Evolutionary conservation across 257 asterid genomes (phyloP).

Genomic region (Vinca minor): DNA sequence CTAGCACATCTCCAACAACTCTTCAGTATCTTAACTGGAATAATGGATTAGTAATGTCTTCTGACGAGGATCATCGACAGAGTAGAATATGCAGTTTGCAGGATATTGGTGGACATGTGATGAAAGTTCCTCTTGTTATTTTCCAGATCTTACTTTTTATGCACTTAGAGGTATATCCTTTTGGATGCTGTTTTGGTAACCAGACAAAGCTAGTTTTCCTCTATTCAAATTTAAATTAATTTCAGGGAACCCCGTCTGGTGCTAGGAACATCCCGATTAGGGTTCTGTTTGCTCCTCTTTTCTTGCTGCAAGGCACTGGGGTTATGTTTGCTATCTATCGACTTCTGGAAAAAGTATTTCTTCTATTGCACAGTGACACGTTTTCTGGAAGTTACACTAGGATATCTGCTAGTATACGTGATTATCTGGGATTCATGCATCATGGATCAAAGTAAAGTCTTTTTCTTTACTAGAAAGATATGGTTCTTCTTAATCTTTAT

Average conservation of each 20-base stretch:
- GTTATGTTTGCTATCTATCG: conserved; percentile 61
- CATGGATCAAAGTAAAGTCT: conserved; percentile 71
- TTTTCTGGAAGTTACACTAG: conserved; percentile 48
- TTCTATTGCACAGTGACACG: conserved; percentile 29
- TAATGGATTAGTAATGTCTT: conserved; percentile 39
- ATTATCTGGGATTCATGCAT: conserved; percentile 62
- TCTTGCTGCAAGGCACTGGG: conserved; percentile 85
- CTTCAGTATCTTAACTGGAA: conserved; percentile 43
- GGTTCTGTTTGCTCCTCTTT: conserved; percentile 72
- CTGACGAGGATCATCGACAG: conserved; percentile 58
- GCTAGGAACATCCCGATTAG: conserved; percentile 62
- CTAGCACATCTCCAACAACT: conserved; percentile 49
- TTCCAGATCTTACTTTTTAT: conserved; percentile 80
- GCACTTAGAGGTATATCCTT: conserved; percentile 66
- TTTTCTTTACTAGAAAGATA: conserved; percentile 3
- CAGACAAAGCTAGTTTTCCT: conserved; percentile 6
- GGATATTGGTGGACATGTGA: conserved; percentile 90
- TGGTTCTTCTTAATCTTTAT: background rate
- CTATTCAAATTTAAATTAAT: conserved; percentile 7
- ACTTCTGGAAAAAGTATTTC: conserved; percentile 42
- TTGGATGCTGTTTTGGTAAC: conserved; percentile 3
- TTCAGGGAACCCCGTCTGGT: conserved; percentile 83
- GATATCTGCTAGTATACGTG: conserved; percentile 49
- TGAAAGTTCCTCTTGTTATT: conserved; percentile 73
- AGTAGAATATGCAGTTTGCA: conserved; percentile 61